Percentiles rank a stretch among this genome's conserved stretches.
phyloP scores from a whole-genome alignment of 768 basidiomycete genomes.

The Saitozyma sp. region DNA sequence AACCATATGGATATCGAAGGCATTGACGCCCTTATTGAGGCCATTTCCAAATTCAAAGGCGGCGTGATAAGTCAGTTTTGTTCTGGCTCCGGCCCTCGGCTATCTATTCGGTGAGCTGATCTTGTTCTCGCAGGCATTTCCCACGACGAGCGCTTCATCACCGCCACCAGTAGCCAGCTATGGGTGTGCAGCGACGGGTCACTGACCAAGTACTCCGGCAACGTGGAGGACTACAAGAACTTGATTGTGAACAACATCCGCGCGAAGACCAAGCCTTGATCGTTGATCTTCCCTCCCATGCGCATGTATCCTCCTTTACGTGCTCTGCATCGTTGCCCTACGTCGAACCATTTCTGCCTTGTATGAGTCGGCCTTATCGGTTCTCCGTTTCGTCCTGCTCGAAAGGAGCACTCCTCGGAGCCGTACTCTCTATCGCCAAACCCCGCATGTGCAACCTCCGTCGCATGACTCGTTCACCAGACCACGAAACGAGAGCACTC shows the following conservation, averaged over 20 bases:
- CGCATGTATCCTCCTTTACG: too few relatives aligned
- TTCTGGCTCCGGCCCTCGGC: constrained; percentile 52
- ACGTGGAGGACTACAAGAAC: constrained; percentile 84
- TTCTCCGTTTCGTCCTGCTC: too few relatives aligned
- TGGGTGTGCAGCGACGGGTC: constrained; percentile 90
- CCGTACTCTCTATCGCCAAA: too few relatives aligned
- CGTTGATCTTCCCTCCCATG: too few relatives aligned
- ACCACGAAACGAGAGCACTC: too few relatives aligned
- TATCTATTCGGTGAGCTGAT: too few relatives aligned
- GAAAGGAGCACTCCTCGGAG: too few relatives aligned
- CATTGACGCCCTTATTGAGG: constrained; percentile 90
- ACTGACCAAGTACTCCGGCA: constrained; percentile 79
- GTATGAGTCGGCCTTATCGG: too few relatives aligned
- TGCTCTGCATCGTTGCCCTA: too few relatives aligned
- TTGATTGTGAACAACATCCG: constrained; percentile 10
- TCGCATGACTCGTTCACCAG: too few relatives aligned
- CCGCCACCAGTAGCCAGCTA: constrained; percentile 72
- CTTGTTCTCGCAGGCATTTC: constrained; percentile 16
- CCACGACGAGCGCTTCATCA: constrained; percentile 89
- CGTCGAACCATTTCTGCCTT: too few relatives aligned
- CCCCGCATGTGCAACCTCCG: too few relatives aligned
- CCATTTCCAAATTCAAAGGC: constrained; percentile 72
- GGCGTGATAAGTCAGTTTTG: constrained; percentile 70
- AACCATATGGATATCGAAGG: constrained; percentile 98
- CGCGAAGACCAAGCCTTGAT: constrained; percentile 13